Conservation (phyloP, 768 basidiomycete genomes). For the Dictyophora rubrovolvata region DNA sequence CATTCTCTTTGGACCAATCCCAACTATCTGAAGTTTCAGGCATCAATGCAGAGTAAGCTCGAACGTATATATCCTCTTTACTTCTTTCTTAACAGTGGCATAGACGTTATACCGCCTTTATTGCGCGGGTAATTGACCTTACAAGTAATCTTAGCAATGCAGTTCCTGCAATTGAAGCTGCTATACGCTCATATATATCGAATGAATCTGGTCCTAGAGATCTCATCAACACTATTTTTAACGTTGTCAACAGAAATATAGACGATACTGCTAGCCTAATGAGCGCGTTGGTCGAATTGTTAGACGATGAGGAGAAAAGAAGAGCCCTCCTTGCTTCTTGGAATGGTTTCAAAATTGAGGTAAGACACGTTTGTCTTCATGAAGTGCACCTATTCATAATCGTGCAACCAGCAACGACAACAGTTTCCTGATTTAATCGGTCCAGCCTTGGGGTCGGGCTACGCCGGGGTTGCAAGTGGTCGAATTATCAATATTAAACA, state of each 20-base stretch:
- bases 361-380: conserved; percentile 20
- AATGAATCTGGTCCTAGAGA: conserved; percentile 77
- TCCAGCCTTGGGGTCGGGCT: conserved; percentile 48
- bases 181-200: conserved; percentile 66
- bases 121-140: conserved; percentile 49
- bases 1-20: conserved; percentile 25
- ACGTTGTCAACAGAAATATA: conserved; percentile 51
- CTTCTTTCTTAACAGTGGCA: conserved; percentile 1
- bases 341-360: conserved; percentile 80
- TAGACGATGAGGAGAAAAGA: conserved; percentile 82
- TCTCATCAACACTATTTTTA: conserved; percentile 84
- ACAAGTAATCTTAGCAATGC: conserved; percentile 50
- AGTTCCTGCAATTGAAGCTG: conserved; percentile 54
- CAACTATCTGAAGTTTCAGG: conserved; percentile 39
- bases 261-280: conserved; percentile 71
- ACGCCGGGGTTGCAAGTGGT: conserved; percentile 71
- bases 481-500: conserved; percentile 80
- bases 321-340: conserved; percentile 63
- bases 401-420: conserved; percentile 53
- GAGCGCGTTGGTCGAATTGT: conserved; percentile 60
- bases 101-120: conserved; percentile 60
- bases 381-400: not conserved
- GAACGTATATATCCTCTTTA: not conserved
- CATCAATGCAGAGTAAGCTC: conserved; percentile 41
- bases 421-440: conserved; percentile 75